These are phyloP conservation scores for Sarcodon sp. DNA, from an alignment of 768 basidiomycete species.

Conservation along the genomic window DNA sequence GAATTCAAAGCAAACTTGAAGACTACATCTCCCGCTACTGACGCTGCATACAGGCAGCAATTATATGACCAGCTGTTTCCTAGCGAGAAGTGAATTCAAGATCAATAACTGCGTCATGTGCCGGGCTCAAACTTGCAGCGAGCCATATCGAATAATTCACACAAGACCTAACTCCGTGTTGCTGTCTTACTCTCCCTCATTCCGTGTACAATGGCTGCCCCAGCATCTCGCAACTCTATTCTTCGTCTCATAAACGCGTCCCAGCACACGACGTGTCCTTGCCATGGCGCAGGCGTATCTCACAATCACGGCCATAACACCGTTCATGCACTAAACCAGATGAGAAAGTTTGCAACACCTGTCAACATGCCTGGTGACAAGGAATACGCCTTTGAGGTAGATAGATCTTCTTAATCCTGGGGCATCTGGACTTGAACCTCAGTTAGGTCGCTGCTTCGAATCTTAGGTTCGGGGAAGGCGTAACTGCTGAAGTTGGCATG, in stretches of 20 bases:
- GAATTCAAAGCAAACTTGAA: too few relatives aligned
- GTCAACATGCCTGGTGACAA: constrained; percentile 44
- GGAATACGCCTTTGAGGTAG: constrained; percentile 87
- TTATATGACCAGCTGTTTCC: too few relatives aligned
- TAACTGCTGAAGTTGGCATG: constrained; percentile 85
- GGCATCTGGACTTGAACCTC: not conserved
- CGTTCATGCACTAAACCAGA: constrained; percentile 38
- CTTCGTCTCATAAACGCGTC: constrained; percentile 64
- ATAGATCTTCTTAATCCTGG: constrained; percentile 1
- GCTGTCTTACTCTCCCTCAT: constrained; percentile 5
- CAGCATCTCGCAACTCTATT: constrained; percentile 47
- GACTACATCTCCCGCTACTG: too few relatives aligned
- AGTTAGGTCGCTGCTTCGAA: constrained; percentile 74
- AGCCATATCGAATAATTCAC: too few relatives aligned
- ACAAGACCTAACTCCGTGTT: constrained; percentile 5
- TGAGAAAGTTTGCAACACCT: constrained; percentile 69
- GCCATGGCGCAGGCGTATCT: constrained; percentile 45
- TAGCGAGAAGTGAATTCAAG: too few relatives aligned
- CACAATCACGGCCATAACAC: constrained; percentile 16
- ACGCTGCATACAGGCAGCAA: too few relatives aligned
- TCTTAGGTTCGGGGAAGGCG: constrained; percentile 81
- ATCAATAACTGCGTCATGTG: too few relatives aligned
- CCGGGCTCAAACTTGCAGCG: too few relatives aligned
- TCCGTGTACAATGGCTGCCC: constrained; percentile 11
- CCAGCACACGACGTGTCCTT: constrained; percentile 67